Percentiles rank a stretch among this genome's conserved stretches.
These are phyloP conservation scores for Xylaria cubensis DNA, from an alignment of 495 filamentous ascomycete genomes.

Conservation along the genomic window DNA sequence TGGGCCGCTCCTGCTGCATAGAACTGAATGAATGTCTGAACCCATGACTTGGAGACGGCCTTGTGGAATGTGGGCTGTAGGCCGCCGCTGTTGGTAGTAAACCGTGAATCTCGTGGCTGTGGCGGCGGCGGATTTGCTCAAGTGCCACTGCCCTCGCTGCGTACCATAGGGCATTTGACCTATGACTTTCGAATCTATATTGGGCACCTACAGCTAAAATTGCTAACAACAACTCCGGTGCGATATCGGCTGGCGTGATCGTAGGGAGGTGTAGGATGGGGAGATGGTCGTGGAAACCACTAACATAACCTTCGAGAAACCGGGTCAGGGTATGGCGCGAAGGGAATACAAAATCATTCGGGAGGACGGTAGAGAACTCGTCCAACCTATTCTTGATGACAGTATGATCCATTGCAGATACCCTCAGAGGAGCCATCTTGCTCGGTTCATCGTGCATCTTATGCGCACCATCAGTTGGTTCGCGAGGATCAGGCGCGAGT, in stretches of 20 bases:
- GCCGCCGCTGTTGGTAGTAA: conserved; percentile 56
- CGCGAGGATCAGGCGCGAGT: conserved; percentile 67
- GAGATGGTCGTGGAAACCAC: conserved; percentile 71
- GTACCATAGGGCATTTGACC: conserved; percentile 74
- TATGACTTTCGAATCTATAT: conserved; percentile 71
- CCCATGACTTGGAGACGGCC: conserved; percentile 57
- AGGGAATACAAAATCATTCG: conserved; percentile 67
- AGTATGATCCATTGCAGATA: conserved; percentile 67
- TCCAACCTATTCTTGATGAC: conserved; percentile 67
- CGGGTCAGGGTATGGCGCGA: conserved; percentile 69
- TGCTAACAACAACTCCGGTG: conserved; percentile 67
- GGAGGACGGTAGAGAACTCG: conserved; percentile 71
- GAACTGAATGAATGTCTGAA: conserved; percentile 60
- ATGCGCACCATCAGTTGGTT: conserved; percentile 55
- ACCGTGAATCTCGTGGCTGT: conserved; percentile 58
- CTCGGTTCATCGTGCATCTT: conserved; percentile 50
- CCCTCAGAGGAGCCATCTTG: conserved; percentile 64
- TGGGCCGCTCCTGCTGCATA: conserved; percentile 56
- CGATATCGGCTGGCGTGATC: conserved; percentile 57
- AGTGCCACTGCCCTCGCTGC: conserved; percentile 63
- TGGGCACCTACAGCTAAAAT: conserved; percentile 70
- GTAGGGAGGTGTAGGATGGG: conserved; percentile 74
- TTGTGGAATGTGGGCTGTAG: conserved; percentile 58
- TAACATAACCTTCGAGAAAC: conserved; percentile 71
- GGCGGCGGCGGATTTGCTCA: conserved; percentile 60